These are phyloP conservation scores for Mycena vitilis DNA, from an alignment of 768 basidiomycete genomes.

Conservation along the genomic window DNA sequence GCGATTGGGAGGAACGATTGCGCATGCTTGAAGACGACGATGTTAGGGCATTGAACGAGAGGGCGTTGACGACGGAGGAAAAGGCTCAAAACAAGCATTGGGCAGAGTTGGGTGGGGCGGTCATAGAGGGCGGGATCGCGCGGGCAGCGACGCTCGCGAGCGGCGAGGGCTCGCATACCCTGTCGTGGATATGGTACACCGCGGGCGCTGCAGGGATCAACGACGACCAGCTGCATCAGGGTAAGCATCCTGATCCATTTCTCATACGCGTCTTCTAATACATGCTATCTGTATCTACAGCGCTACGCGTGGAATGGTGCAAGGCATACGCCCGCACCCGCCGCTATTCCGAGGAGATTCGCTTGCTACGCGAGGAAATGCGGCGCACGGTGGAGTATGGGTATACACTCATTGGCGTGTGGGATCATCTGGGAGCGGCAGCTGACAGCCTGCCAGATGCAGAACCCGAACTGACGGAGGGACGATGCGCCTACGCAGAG, in stretches of 20 bases:
- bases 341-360: constrained; percentile 33
- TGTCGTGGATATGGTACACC: constrained; percentile 11
- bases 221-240: neutral
- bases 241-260: too few relatives aligned
- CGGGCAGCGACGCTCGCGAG: neutral
- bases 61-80: neutral
- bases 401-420: too few relatives aligned
- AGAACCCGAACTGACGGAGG: neutral
- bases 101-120: constrained; percentile 1
- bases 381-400: constrained; percentile 7
- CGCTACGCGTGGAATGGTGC: constrained; percentile 10
- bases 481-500: neutral
- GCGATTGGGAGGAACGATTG: too few relatives aligned
- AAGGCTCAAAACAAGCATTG: constrained; percentile 11
- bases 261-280: too few relatives aligned
- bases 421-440: too few relatives aligned
- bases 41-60: constrained; percentile 3
- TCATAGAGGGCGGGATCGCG: constrained; percentile 6
- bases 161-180: neutral
- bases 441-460: neutral
- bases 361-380: constrained; percentile 36
- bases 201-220: neutral
- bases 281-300: neutral
- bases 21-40: too few relatives aligned
- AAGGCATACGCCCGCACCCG: constrained; percentile 16